These are phyloP conservation scores for Debaryomycetaceae sp. DNA, from an alignment of 1,139 yeast species.

Conservation along the genomic window DNA sequence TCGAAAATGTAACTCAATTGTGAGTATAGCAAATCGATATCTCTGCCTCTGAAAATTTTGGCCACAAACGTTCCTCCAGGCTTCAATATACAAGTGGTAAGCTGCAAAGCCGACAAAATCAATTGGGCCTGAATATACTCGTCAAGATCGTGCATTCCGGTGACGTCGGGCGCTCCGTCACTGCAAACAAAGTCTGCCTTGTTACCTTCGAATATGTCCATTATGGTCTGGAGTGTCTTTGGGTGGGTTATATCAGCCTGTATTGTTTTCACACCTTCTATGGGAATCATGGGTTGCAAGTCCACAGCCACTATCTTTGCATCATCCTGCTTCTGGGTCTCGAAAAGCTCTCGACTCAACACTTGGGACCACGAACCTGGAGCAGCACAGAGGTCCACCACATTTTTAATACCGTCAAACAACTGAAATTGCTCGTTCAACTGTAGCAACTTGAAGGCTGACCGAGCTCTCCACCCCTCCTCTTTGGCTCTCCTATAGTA, in stretches of 20 bases:
- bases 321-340: slow-evolving; percentile 31
- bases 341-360: slow-evolving; percentile 64
- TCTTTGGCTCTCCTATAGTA: slow-evolving; percentile 92
- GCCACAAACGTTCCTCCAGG: slow-evolving; percentile 95
- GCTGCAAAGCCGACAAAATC: slow-evolving; percentile 82
- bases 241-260: slow-evolving; percentile 99
- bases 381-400: slow-evolving; percentile 96
- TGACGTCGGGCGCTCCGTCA: slow-evolving; percentile 98
- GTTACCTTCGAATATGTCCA: slow-evolving; percentile 82
- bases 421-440: slow-evolving; percentile 84
- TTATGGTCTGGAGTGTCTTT: slow-evolving; percentile 68
- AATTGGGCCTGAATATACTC: slow-evolving; percentile 96
- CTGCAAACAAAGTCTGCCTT: slow-evolving; percentile 94
- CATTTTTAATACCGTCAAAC: slow-evolving; percentile 70
- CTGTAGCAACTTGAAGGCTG: slow-evolving; percentile 90
- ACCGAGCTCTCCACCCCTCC: slow-evolving; percentile 95
- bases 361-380: slow-evolving; percentile 99
- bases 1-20: slow-evolving; percentile 84
- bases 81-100: slow-evolving; percentile 82
- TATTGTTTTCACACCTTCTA: slow-evolving; percentile 77
- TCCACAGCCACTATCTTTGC: slow-evolving; percentile 91
- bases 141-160: slow-evolving; percentile 93
- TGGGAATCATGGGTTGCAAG: slow-evolving; percentile 95
- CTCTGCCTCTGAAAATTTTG: slow-evolving; percentile 92
- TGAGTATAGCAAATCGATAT: slow-evolving; percentile 84